These are phyloP conservation scores for Fusarium miscanthi DNA, from an alignment of 2,329 filamentous ascomycete genomes.

Conservation along the genomic window DNA sequence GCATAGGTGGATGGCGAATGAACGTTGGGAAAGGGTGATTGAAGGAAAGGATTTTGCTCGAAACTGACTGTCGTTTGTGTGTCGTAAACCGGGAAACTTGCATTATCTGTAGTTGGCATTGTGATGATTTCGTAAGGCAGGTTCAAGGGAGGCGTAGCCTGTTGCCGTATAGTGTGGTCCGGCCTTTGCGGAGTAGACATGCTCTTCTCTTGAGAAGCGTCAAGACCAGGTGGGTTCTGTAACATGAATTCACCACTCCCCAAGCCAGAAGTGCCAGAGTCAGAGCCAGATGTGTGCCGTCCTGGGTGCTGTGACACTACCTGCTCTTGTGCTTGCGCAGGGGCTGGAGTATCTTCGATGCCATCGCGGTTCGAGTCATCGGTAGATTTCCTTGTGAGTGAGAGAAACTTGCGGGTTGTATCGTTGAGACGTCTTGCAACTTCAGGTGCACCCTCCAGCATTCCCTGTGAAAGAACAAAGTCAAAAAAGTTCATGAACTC, in stretches of 20 bases:
- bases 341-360: background rate
- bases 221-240: background rate
- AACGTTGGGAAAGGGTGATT: constrained; percentile 50
- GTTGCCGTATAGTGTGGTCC: constrained; percentile 23
- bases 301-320: background rate
- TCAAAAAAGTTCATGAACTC: constrained; percentile 76
- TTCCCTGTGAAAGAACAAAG: constrained; percentile 66
- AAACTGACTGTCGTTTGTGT: constrained; percentile 33
- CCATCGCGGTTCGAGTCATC: constrained; percentile 44
- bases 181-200: constrained; percentile 21
- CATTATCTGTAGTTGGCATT: constrained; percentile 63
- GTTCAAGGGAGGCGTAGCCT: constrained; percentile 31
- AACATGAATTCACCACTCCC: constrained; percentile 1
- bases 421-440: constrained; percentile 67
- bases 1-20: constrained; percentile 66
- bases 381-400: constrained; percentile 60
- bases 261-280: constrained; percentile 14
- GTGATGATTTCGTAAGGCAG: constrained; percentile 61
- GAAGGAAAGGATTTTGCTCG: constrained; percentile 19
- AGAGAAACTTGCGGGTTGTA: constrained; percentile 68
- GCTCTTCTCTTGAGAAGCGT: background rate
- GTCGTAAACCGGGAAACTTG: constrained; percentile 60
- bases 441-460: constrained; percentile 66
- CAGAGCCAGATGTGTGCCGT: constrained; percentile 6
- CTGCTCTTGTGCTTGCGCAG: background rate